Evolutionary conservation across 257 asterid species (phyloP).

Genomic region (Ajuga chamaepitys): DNA sequence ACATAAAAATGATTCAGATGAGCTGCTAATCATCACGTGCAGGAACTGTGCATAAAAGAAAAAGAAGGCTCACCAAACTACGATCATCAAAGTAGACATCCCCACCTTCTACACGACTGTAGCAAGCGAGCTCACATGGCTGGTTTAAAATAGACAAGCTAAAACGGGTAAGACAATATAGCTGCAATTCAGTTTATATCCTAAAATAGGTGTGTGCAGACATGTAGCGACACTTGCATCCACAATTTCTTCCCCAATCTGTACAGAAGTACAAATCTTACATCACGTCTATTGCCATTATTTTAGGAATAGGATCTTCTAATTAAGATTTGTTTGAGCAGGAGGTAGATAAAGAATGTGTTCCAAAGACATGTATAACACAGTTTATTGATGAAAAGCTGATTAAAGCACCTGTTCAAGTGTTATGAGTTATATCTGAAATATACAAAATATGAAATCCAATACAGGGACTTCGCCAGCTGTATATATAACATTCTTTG

Average conservation of each 20-base stretch:
- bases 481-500: background rate
- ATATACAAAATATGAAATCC: background rate
- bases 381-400: background rate
- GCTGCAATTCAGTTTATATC: conserved; percentile 1
- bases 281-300: background rate
- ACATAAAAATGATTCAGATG: conserved; percentile 13
- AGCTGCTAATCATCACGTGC: conserved; percentile 8
- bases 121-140: conserved; percentile 99
- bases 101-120: conserved; percentile 90
- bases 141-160: conserved; percentile 28
- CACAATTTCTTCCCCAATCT: background rate
- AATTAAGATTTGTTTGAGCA: background rate
- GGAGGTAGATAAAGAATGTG: background rate
- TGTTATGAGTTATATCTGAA: background rate
- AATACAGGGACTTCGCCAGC: background rate
- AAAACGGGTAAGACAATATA: conserved; percentile 15
- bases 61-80: conserved; percentile 68
- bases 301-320: background rate
- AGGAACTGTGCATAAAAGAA: conserved; percentile 1
- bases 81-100: conserved; percentile 92
- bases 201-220: background rate
- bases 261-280: background rate
- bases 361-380: background rate
- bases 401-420: conserved; percentile 2
- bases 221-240: background rate